These are phyloP conservation scores for Omphalea diandra DNA, from an alignment of 441 rosid genomes.

Conservation along the genomic window DNA sequence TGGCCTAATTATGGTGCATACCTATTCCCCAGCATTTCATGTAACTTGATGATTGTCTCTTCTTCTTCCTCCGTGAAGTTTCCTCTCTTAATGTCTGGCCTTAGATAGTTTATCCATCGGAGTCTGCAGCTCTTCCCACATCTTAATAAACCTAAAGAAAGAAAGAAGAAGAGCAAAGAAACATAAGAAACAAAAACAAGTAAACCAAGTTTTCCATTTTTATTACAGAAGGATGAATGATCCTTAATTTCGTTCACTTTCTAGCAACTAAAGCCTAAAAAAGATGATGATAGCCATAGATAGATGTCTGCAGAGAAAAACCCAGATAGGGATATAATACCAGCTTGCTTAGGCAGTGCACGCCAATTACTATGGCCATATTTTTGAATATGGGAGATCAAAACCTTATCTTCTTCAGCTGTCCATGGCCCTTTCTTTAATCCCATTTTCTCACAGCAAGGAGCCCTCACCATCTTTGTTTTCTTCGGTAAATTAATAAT, in stretches of 20 bases:
- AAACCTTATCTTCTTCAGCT: slow-evolving; percentile 39
- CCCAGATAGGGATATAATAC: slow-evolving; percentile 25
- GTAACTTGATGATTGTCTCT: slow-evolving; percentile 65
- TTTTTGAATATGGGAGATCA: slow-evolving; percentile 34
- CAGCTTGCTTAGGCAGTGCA: slow-evolving; percentile 41
- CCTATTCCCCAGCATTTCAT: slow-evolving; percentile 74
- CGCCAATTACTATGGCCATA: slow-evolving; percentile 48
- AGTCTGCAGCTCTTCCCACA: slow-evolving; percentile 95
- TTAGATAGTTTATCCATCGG: slow-evolving; percentile 79
- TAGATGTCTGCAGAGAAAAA: slow-evolving; percentile 4
- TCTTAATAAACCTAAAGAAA: slow-evolving; percentile 56
- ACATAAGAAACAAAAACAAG: no score
- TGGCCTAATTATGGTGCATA: slow-evolving; percentile 14
- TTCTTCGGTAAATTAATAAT: background rate
- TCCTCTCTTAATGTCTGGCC: slow-evolving; percentile 79
- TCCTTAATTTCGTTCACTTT: no score
- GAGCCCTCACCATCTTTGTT: slow-evolving; percentile 39
- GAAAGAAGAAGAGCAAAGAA: background rate
- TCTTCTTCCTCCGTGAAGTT: slow-evolving; percentile 75
- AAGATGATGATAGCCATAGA: no score
- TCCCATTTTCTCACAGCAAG: slow-evolving; percentile 37
- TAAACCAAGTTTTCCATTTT: no score
- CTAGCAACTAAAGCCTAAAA: no score
- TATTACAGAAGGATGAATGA: no score
- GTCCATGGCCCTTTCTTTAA: slow-evolving; percentile 45